Base-by-base conservation (phyloP, 2,329 filamentous ascomycete species). In the Lizonia empirigonia region DNA sequence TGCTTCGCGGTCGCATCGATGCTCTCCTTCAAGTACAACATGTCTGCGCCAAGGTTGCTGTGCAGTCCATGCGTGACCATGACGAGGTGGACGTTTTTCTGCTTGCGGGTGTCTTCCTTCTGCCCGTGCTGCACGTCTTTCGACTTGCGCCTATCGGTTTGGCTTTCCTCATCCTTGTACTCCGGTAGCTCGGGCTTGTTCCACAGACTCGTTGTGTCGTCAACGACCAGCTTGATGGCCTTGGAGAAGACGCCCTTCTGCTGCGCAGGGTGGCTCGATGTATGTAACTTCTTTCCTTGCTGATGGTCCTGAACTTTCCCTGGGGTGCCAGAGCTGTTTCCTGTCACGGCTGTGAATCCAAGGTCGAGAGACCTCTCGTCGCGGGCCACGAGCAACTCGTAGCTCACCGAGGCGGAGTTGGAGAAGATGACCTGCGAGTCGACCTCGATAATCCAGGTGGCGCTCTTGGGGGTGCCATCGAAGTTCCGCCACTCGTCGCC, bases 1-100 rank as follows among this genome's bases (percentile, higher is more conserved):
- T 93, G 85, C 63, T 80, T 87, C 4, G 87, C 88, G 2, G 90
- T 86, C 22, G 86, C 85, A 75, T 99, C 94, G 56, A 99, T 97
- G 73, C 91, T 96, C 74, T 99, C 94, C 69, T 99, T 99, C 71
- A 99, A 77, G 69, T 90, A 99, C 16, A 99, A 79, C 94, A 99
- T 96, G 71, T 99, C 94, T 18, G 91, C 89, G 5, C 94, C 91
- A 10, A 97, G 80, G 71, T 99, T 99, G 74, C 93, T 96, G 73
- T 99, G 94, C 57, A 99, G 74, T 0, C 94, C 94, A 76, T 99
- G 94, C 0, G 94, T 97, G 40, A 99, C 76, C 26, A 99, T 81
- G 19, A 99, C 94, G 33, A 99, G 78, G 70, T 99, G 94, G 2
- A 99, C 80, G 59, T 88, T 93, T 74, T 90, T 91, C 60, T 82